Evolutionary conservation across 2,329 filamentous ascomycete genomes (phyloP).

Genomic region (Alternaria gansuensis): DNA sequence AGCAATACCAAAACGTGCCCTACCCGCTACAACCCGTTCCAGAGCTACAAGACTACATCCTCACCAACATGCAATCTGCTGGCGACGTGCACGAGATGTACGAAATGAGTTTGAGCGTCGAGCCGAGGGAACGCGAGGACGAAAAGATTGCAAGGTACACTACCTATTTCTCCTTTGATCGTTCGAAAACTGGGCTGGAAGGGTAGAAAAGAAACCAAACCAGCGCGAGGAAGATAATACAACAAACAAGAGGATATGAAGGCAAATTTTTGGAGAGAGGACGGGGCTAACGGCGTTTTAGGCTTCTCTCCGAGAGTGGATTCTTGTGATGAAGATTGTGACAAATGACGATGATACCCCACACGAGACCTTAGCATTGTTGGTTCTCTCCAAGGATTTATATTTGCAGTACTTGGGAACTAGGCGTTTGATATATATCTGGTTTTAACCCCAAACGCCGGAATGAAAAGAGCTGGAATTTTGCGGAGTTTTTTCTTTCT

Average conservation of each 20-base stretch:
- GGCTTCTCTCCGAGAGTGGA: conserved; percentile 64
- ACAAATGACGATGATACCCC: conserved; percentile 43
- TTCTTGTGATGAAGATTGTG: conserved; percentile 57
- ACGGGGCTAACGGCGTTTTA: conserved; percentile 40
- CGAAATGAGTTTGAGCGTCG: conserved; percentile 91
- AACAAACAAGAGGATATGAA: conserved; percentile 8
- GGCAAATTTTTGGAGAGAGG: conserved; percentile 8
- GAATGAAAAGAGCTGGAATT: conserved; percentile 17
- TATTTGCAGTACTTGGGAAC: conserved; percentile 21
- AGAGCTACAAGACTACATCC: conserved; percentile 94
- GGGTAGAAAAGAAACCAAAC: conserved; percentile 3
- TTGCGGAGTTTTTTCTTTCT: not conserved
- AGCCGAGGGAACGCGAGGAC: conserved; percentile 95
- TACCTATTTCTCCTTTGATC: conserved; percentile 23
- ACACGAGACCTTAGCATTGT: conserved; percentile 38
- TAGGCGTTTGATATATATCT: conserved; percentile 4
- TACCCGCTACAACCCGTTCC: conserved; percentile 88
- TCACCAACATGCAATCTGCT: conserved; percentile 94
- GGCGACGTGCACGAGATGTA: conserved; percentile 99
- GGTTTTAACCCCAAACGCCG: conserved; percentile 5
- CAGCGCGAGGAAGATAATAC: not conserved
- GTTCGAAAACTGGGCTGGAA: conserved; percentile 9
- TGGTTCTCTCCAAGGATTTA: conserved; percentile 22
- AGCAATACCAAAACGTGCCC: conserved; percentile 98
- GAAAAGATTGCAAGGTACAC: conserved; percentile 97